Evolutionary conservation across 2,329 filamentous ascomycete species (phyloP), one percentile per base, ranked within the genome.

Genomic region (Exophiala sideris): DNA sequence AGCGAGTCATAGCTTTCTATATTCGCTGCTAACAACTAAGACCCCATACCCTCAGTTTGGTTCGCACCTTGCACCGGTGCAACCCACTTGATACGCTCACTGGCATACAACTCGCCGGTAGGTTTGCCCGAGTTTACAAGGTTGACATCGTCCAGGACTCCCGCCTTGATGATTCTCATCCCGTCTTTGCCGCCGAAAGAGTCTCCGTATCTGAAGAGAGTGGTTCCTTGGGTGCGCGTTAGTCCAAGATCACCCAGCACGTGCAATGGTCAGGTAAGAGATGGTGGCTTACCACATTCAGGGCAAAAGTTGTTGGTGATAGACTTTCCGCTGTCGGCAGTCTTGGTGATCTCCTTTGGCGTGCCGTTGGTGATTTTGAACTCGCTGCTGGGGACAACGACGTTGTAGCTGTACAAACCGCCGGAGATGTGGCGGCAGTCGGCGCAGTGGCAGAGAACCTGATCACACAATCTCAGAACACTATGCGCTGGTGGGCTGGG

Each of bases 351-450:
- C 59, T 62, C 68, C 52, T 71, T 71, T 0, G 69, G 67, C 6
- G 8, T 70, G 8, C 70, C 70, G 16, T 36, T 35, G 1, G 63
- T 48, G 54, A 71, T 42, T 1, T 64, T 61, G 29, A 73, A 51
- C 5, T 70, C 62, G 0, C 57, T 40, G 4, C 12, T 58, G 21
- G 68, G 65, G 53, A 71, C 54, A 18, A 71, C 49, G n/a, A 67
- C 63, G 50, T 56, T 70, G 46, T 67, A 68, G 29, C 60, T 62
- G 48, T 61, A 71, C n/a, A 56, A 54, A 3, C 55, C 44, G 1
- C 70, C 69, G 1, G 68, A 68, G 3, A 72, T 62, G 54, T 73
- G 72, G 50, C 71, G 68, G 60, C 70, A 73, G 53, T 71, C 71
- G n/a, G 48, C 32, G 52, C 71, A 72, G 60, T 73, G 67, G 49